phyloP scores from a whole-genome alignment of 2,329 filamentous ascomycete genomes.

The Macrophomina phaseolina region DNA sequence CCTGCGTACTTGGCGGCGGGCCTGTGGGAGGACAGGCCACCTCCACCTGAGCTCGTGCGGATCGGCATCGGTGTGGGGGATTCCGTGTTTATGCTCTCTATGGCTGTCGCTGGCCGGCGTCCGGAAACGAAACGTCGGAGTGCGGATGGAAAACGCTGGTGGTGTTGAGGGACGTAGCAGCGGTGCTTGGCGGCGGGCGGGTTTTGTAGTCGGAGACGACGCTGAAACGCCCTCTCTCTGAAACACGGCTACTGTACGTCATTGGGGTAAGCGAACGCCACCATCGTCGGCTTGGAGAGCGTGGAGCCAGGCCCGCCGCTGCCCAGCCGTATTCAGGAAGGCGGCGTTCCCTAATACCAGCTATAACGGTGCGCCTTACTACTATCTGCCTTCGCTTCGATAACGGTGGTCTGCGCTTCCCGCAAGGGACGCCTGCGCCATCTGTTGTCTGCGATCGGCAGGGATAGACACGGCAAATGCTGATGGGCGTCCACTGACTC shows the following conservation, averaged over 20 bases:
- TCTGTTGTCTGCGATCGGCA: background rate
- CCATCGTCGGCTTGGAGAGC: background rate
- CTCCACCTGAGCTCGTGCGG: background rate
- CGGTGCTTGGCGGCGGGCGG: background rate
- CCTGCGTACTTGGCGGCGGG: conserved; percentile 17
- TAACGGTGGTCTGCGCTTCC: background rate
- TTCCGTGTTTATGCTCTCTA: background rate
- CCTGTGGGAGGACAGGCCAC: background rate
- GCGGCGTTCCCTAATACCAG: background rate
- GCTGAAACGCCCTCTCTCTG: background rate
- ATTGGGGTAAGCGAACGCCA: background rate
- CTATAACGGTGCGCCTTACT: conserved; percentile 7
- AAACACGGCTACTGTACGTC: conserved; percentile 3
- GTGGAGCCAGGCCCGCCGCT: background rate
- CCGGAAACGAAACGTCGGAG: background rate
- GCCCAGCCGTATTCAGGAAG: background rate
- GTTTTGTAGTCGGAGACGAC: background rate
- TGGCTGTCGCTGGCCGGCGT: no score
- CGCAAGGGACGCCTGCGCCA: background rate
- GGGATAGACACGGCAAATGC: background rate
- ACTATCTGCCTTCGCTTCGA: background rate
- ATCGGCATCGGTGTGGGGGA: background rate
- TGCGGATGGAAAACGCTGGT: background rate
- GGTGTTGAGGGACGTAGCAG: conserved; percentile 1
- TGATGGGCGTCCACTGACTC: conserved; percentile 6